phyloP scores from a whole-genome alignment of 2,329 filamentous ascomycete genomes.

The Aspergillus jensenii region DNA sequence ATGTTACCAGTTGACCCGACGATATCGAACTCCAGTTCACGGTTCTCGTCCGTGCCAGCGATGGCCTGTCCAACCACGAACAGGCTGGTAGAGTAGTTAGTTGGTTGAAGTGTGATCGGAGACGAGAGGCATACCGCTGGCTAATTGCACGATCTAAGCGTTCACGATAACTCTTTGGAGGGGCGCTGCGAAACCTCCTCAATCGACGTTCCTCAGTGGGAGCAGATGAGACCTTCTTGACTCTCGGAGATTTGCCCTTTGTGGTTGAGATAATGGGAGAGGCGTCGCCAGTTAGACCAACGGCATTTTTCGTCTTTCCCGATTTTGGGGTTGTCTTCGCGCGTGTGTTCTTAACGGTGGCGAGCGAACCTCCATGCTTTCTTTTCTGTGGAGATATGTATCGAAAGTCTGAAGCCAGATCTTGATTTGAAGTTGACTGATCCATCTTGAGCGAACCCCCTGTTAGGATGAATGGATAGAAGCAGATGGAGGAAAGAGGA shows the following conservation, averaged over 20 bases:
- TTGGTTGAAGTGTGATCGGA: background rate
- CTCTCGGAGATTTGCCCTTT: slow-evolving; percentile 14
- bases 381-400: slow-evolving; percentile 12
- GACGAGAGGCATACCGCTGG: slow-evolving; percentile 39
- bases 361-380: slow-evolving; percentile 8
- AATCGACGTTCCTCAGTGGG: slow-evolving; percentile 37
- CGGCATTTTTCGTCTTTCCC: slow-evolving; percentile 7
- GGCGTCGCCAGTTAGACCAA: slow-evolving; percentile 19
- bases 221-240: slow-evolving; percentile 17
- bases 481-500: background rate
- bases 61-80: slow-evolving; percentile 56
- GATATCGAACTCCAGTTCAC: slow-evolving; percentile 54
- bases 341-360: slow-evolving; percentile 6
- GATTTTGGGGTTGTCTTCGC: background rate
- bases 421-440: too few relatives aligned
- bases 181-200: slow-evolving; percentile 40
- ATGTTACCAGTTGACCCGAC: slow-evolving; percentile 63
- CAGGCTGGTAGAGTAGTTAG: slow-evolving; percentile 42
- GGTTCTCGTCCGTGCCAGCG: slow-evolving; percentile 44
- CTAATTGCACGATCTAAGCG: slow-evolving; percentile 50
- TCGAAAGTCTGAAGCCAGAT: background rate
- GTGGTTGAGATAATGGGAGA: background rate
- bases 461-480: background rate
- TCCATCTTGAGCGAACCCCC: background rate
- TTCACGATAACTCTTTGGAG: slow-evolving; percentile 49